Evolutionary conservation across 2,329 filamentous ascomycete genomes (phyloP), one percentile per base, ranked within the genome.

Genomic region (Herpotrichia juniperi): DNA sequence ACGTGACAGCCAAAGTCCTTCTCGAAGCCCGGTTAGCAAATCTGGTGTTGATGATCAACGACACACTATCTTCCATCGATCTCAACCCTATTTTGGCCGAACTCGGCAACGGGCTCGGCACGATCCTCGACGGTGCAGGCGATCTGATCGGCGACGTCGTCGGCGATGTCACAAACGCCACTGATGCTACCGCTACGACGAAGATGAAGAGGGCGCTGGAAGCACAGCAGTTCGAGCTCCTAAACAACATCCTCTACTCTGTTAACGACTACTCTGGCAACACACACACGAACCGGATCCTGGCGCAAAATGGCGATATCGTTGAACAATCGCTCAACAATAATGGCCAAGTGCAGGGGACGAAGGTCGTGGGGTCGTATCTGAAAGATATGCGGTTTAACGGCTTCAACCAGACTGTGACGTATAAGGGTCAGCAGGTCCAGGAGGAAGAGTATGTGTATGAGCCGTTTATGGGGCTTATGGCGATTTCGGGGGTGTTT

Each of bases 21-120:
- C 79, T 87, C 2, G 83, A 86, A 62, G 84, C 83, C 0, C 76
- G 84, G 1, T 74, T 87, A 0, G 79, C 75, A n/a, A 86, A 86
- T 59, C 76, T 87, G 1, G 80, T 86, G 2, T 61, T 76, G 44
- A 86, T 86, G 82, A 78, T 87, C 37, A 77, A 78, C 62, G 79
- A 84, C 59, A 82, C 85, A 3, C 76, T 87, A 19, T 74, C 78
- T 49, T 83, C 81, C 24, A 78, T 87, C 49, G 84, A 87, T 59
- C 73, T 86, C 17, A 87, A 87, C 61, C 84, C 84, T 26, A 74
- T 86, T 52, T 73, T 85, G 32, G 83, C 81, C 0, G 83, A 82
- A 11, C 73, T 85, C 1, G 81, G 82, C 21, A 73, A 81, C 39
- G 76, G 76, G 19, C 67, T 85, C 12, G 72, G 74, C 35, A 71